Evolutionary conservation across 345 rosid genomes (phyloP).

Genomic region (Brassica cretica): DNA sequence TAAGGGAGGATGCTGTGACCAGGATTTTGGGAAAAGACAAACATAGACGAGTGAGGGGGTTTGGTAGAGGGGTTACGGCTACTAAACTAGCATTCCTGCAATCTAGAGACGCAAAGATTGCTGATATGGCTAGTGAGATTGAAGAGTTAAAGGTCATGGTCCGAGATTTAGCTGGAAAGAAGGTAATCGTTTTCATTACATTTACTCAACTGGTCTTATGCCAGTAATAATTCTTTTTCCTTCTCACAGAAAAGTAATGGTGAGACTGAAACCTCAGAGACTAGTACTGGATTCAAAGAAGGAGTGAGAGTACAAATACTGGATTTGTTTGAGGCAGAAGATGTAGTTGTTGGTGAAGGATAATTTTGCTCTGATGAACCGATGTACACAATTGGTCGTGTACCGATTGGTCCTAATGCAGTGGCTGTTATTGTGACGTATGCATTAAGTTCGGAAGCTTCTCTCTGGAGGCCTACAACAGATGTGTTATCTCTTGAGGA

Average conservation of each 20-base stretch:
- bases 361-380: slow-evolving; percentile 1
- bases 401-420: not conserved
- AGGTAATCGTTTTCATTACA: not conserved
- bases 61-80: too few relatives aligned
- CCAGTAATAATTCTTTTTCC: not conserved
- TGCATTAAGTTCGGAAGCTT: too few relatives aligned
- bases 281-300: not conserved
- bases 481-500: not conserved
- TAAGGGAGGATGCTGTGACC: too few relatives aligned
- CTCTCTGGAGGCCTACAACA: too few relatives aligned
- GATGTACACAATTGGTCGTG: slow-evolving; percentile 4
- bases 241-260: slow-evolving; percentile 1
- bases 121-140: too few relatives aligned
- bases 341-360: slow-evolving; percentile 1
- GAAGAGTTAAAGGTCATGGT: not conserved
- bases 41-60: too few relatives aligned
- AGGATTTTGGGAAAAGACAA: too few relatives aligned
- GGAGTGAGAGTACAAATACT: not conserved
- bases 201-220: not conserved
- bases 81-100: too few relatives aligned
- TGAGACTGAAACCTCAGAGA: not conserved
- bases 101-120: too few relatives aligned
- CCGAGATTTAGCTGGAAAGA: slow-evolving; percentile 5
- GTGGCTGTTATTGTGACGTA: too few relatives aligned
- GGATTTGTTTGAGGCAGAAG: not conserved